A percentile compares a stretch with the other conserved stretches of the same genome.
phyloP scores from a whole-genome alignment of 257 asterid species.

The Nicotiana obtusifolia region DNA sequence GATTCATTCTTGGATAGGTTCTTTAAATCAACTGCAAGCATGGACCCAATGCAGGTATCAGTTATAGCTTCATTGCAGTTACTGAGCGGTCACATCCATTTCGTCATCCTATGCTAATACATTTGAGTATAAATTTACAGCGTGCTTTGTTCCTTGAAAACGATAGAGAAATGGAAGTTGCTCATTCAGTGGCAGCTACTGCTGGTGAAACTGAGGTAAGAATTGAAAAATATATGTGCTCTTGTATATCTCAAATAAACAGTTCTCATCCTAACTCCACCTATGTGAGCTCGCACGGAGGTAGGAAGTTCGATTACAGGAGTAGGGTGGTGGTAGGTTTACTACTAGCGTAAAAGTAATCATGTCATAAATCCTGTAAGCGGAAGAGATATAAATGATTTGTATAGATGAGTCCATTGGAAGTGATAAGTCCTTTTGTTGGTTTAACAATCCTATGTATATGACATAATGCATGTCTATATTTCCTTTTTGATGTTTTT shows the following conservation, averaged over 20 bases:
- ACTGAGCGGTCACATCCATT: background rate
- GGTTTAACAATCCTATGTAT: background rate
- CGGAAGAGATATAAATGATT: too few relatives aligned
- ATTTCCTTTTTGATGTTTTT: background rate
- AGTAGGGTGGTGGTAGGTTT: too few relatives aligned
- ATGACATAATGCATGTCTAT: background rate
- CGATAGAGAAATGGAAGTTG: constrained; percentile 93
- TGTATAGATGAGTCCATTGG: background rate
- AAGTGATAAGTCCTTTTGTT: background rate
- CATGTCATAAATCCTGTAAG: too few relatives aligned
- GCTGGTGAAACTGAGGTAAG: constrained; percentile 97
- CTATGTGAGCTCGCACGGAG: too few relatives aligned
- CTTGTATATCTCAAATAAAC: background rate
- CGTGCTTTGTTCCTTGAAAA: constrained; percentile 85
- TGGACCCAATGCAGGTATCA: constrained; percentile 72
- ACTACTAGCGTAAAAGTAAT: too few relatives aligned
- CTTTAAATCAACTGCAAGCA: constrained; percentile 68
- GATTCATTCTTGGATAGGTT: constrained; percentile 84
- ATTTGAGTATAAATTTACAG: constrained; percentile 27
- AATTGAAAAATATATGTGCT: background rate
- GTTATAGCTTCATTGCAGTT: background rate
- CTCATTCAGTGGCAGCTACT: constrained; percentile 87
- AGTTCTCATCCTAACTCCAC: background rate
- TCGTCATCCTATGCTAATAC: background rate
- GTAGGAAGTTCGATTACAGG: too few relatives aligned